These are phyloP conservation scores for Panaeolus cyanescens DNA, from an alignment of 768 basidiomycete species.

Conservation along the genomic window DNA sequence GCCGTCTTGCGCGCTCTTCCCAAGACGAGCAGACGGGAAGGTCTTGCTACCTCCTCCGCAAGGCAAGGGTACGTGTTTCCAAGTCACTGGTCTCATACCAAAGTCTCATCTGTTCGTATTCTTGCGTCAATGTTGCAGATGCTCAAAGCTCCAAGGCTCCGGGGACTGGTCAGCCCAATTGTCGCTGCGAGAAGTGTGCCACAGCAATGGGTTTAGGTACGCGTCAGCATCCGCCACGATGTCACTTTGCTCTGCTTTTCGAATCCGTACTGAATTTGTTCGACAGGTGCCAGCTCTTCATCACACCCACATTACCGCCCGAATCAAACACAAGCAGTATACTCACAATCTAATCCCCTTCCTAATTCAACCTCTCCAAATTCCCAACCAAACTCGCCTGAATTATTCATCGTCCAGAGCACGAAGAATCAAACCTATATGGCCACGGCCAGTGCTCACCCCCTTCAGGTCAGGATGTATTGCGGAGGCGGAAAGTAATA, in stretches of 20 bases:
- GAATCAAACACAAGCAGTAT: background rate
- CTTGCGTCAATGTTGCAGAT: background rate
- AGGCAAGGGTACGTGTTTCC: background rate
- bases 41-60: background rate
- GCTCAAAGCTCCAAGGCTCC: background rate
- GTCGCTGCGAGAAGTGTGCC: background rate
- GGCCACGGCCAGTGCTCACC: background rate
- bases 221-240: background rate
- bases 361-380: background rate
- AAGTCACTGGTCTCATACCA: background rate
- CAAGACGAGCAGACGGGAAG: background rate
- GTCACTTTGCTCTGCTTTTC: background rate
- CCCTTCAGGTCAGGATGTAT: background rate
- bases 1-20: background rate
- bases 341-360: background rate
- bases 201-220: background rate
- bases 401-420: background rate
- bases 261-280: background rate
- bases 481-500: background rate
- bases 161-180: background rate
- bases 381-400: background rate
- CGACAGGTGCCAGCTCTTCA: background rate
- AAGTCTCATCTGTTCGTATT: background rate
- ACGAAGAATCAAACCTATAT: background rate
- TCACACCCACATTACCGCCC: conserved; percentile 1